These are phyloP conservation scores for Kandelia obovata DNA, from an alignment of 345 rosid genomes.

Conservation along the genomic window DNA sequence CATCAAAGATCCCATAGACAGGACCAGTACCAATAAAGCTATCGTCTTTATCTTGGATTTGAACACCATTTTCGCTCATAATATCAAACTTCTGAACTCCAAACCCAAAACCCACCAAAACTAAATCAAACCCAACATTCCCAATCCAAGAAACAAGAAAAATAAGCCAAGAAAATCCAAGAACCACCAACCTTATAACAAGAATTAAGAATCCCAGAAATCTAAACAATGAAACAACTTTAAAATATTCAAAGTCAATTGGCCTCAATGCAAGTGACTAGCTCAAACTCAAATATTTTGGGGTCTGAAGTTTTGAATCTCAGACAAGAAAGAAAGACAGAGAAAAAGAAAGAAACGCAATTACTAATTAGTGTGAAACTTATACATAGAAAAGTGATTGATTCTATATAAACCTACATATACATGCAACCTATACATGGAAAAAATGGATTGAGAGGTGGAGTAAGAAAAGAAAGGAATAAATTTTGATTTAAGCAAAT, in stretches of 20 bases:
- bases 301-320: not conserved
- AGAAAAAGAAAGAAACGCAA: not conserved
- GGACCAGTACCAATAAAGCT: slow-evolving; percentile 60
- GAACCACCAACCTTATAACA: too few relatives aligned
- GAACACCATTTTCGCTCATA: slow-evolving; percentile 53
- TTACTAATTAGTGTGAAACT: too few relatives aligned
- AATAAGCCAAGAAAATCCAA: not conserved
- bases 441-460: too few relatives aligned
- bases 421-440: too few relatives aligned
- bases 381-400: too few relatives aligned
- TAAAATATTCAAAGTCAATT: not conserved
- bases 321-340: not conserved
- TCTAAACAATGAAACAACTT: too few relatives aligned
- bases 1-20: slow-evolving; percentile 76
- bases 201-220: too few relatives aligned
- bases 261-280: not conserved
- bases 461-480: too few relatives aligned
- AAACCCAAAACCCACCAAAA: not conserved
- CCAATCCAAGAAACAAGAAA: slow-evolving; percentile 3
- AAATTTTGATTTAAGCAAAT: too few relatives aligned
- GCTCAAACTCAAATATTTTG: not conserved
- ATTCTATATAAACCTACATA: too few relatives aligned
- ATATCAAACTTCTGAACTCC: not conserved
- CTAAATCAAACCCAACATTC: slow-evolving; percentile 11
- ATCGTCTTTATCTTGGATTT: slow-evolving; percentile 90